phyloP scores from a whole-genome alignment of 257 asterid genomes.

The Henckelia pumila region DNA sequence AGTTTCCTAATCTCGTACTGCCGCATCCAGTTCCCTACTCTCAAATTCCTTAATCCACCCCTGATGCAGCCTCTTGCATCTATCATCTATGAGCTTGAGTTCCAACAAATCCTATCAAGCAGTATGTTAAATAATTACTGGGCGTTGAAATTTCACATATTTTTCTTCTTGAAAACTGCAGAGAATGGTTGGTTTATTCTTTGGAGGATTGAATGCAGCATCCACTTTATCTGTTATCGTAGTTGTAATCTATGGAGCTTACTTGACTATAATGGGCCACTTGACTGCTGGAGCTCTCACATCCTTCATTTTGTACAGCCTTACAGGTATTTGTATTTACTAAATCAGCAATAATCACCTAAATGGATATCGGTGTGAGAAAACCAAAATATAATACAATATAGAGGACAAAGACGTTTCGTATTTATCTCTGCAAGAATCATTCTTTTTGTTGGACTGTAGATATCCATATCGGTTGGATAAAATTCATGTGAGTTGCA shows the following conservation, averaged over 20 bases:
- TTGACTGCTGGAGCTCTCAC: slow-evolving; percentile 63
- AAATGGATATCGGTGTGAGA: background rate
- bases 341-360: background rate
- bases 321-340: slow-evolving; percentile 41
- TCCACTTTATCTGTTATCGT: slow-evolving; percentile 55
- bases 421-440: background rate
- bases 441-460: too few relatives aligned
- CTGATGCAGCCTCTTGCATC: background rate
- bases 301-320: slow-evolving; percentile 66
- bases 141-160: background rate
- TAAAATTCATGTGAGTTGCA: too few relatives aligned
- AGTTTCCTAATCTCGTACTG: background rate
- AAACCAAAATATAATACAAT: background rate
- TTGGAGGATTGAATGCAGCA: slow-evolving; percentile 59
- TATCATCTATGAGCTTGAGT: slow-evolving; percentile 3
- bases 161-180: slow-evolving; percentile 27
- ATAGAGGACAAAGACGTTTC: background rate
- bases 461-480: too few relatives aligned
- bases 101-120: background rate
- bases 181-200: slow-evolving; percentile 52
- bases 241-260: slow-evolving; percentile 66
- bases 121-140: background rate
- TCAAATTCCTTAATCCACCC: too few relatives aligned
- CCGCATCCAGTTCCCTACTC: background rate
- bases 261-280: slow-evolving; percentile 52